These are phyloP conservation scores for Lachnellula subtilissima DNA, from an alignment of 2,329 filamentous ascomycete species.

Conservation along the genomic window DNA sequence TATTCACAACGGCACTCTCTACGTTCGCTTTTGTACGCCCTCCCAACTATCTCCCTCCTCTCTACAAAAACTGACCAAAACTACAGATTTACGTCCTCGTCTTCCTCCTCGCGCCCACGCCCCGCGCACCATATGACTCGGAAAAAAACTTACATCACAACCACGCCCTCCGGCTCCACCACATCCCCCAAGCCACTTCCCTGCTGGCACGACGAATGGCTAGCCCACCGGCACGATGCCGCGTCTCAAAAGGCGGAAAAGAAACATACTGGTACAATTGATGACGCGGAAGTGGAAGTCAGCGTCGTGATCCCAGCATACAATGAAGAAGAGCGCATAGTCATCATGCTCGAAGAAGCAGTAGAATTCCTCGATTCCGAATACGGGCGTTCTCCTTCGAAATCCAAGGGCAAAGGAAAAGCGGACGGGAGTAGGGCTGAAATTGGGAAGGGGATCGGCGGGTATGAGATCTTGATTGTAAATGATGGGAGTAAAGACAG, in stretches of 20 bases:
- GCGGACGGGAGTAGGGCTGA: constrained; percentile 34
- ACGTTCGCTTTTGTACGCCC: constrained; percentile 15
- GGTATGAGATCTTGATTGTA: constrained; percentile 91
- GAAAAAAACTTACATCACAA: constrained; percentile 87
- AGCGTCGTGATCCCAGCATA: constrained; percentile 92
- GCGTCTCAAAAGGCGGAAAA: constrained; percentile 34
- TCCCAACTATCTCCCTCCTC: not conserved
- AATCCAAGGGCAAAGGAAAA: constrained; percentile 29
- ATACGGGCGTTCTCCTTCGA: constrained; percentile 53
- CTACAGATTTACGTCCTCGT: constrained; percentile 63
- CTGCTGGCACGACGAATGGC: constrained; percentile 82
- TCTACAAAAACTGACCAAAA: constrained; percentile 5
- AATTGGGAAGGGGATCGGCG: constrained; percentile 36
- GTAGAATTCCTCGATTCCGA: constrained; percentile 76
- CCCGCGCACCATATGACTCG: constrained; percentile 65
- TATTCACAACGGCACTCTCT: constrained; percentile 10
- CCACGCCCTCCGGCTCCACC: constrained; percentile 57
- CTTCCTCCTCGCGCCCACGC: constrained; percentile 72
- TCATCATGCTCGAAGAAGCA: constrained; percentile 84
- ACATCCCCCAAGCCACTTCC: constrained; percentile 57
- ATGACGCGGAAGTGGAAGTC: constrained; percentile 75
- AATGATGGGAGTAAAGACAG: constrained; percentile 83
- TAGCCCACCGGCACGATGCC: constrained; percentile 52
- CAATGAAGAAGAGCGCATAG: constrained; percentile 83
- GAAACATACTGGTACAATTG: constrained; percentile 52